Base-by-base conservation (phyloP, 78 protist genomes). In the Planoprotostelium fungivorum region DNA sequence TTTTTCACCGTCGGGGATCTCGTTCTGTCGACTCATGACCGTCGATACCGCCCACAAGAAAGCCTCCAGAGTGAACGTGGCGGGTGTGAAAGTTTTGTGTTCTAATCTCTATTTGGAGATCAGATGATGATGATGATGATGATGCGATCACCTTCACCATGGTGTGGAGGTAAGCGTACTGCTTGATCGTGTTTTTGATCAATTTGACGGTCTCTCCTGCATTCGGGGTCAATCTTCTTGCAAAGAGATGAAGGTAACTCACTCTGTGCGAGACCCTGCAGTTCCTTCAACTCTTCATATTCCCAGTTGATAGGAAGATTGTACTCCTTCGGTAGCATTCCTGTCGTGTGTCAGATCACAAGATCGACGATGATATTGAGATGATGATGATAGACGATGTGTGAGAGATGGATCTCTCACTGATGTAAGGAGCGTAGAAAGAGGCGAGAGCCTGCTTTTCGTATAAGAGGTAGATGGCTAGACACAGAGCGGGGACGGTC, bases 1-100 rank as follows among this genome's bases (percentile, higher is more conserved):
- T 83, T 89, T 86, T n/a, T 63, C 38, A 36, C 34, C 31, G 35
- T 37, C 34, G 35, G 84, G 89, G 1, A 92, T 85, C 28, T 87
- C 89, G 36, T 92, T 92, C 87, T 92, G 94, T 51, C 94, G 85
- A 5, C 87, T 51, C 91, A 89, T 87, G 39, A 92, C 38, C 25
- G 91, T 89, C 1, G 92, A 38, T 0, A 92, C 86, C 23, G 90
- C 91, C 94, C 94, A 92, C 9, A 37, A 35, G 85, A 86, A 92
- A 29, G 39, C 34, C 34, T 89, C 92, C 91, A 88, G 88, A 16
- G 94, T 92, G 63, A 92, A 92, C 1, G 35, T 28, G 5, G 63
- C 39, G 0, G 91, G 88, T 36, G 86, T 37, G n/a, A 92, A 51
- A 25, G 73, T 51, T 16, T 51, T 51, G 73, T 25, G 5, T 16